Conservation (phyloP, 345 rosid species). For the Draba incana region DNA sequence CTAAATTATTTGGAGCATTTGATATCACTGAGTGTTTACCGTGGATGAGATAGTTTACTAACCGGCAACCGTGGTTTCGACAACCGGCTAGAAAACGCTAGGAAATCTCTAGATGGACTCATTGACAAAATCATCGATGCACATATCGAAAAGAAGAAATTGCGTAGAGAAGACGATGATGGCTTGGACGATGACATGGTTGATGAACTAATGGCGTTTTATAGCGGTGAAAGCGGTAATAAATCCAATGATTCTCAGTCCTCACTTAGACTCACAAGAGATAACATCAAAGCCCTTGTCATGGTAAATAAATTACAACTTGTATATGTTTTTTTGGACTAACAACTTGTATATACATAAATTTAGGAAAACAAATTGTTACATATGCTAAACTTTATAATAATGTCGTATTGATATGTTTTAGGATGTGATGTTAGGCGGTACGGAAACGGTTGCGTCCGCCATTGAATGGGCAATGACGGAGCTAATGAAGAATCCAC, state of each 20-base stretch:
- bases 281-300: conserved; percentile 91
- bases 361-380: too few relatives aligned
- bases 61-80: conserved; percentile 53
- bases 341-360: too few relatives aligned
- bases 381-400: neutral
- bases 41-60: conserved; percentile 66
- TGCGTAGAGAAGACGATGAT: conserved; percentile 11
- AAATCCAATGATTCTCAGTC: conserved; percentile 51
- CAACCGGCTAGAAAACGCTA: conserved; percentile 60
- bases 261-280: conserved; percentile 59
- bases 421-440: conserved; percentile 62
- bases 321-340: neutral
- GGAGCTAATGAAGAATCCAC: conserved; percentile 2
- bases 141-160: conserved; percentile 53
- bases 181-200: conserved; percentile 69
- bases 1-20: conserved; percentile 81
- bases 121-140: conserved; percentile 78
- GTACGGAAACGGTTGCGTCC: conserved; percentile 82
- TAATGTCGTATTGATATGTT: neutral
- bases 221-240: conserved; percentile 45
- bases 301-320: conserved; percentile 60
- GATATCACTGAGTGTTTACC: conserved; percentile 78
- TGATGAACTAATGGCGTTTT: conserved; percentile 79
- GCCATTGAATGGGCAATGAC: conserved; percentile 84
- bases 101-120: conserved; percentile 62